Conservation (phyloP, 768 basidiomycete genomes). For the Leccinum disarticulatum region DNA sequence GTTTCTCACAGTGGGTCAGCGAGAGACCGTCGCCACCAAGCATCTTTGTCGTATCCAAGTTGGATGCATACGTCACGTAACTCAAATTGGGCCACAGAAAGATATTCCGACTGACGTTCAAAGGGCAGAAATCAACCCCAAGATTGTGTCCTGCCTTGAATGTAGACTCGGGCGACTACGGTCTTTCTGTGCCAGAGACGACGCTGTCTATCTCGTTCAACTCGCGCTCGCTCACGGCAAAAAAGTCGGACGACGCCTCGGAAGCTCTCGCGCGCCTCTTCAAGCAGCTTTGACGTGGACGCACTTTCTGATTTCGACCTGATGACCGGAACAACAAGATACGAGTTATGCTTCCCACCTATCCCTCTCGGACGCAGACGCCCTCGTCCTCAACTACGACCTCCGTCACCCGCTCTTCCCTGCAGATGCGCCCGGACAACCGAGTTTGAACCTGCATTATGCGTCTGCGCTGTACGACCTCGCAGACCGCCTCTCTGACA, state of each 20-base stretch:
- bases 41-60: constrained; percentile 37
- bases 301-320: constrained; percentile 4
- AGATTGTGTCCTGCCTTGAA: constrained; percentile 22
- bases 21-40: constrained; percentile 24
- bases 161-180: constrained; percentile 17
- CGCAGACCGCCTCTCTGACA: constrained; percentile 36
- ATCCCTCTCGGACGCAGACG: constrained; percentile 34
- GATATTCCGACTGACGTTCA: constrained; percentile 3
- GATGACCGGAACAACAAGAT: constrained; percentile 11
- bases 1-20: constrained; percentile 42
- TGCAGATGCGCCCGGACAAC: not conserved
- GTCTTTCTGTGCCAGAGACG: constrained; percentile 3
- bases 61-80: constrained; percentile 13
- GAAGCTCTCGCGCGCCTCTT: constrained; percentile 15
- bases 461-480: constrained; percentile 42
- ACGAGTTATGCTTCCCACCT: constrained; percentile 16
- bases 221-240: not conserved
- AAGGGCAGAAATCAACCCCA: constrained; percentile 11
- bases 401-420: constrained; percentile 47
- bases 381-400: constrained; percentile 56
- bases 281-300: constrained; percentile 6
- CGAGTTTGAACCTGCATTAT: constrained; percentile 37
- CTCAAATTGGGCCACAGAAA: not conserved
- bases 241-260: constrained; percentile 12
- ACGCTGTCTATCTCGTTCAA: constrained; percentile 15